Conservation (phyloP, 768 basidiomycete genomes). For the Agaricus blazei region DNA sequence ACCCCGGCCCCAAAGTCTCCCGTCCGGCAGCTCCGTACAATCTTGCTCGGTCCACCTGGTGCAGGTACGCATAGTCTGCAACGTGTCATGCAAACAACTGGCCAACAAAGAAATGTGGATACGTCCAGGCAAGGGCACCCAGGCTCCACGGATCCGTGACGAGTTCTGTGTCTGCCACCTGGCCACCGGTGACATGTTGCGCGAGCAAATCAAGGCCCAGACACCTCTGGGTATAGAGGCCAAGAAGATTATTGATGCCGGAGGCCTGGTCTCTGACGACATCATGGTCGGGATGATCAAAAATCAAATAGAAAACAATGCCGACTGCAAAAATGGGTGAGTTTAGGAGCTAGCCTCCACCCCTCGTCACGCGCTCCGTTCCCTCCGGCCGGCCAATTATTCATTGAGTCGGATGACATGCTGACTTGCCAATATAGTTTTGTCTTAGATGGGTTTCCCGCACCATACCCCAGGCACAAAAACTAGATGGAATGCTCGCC, state of each 20-base stretch:
- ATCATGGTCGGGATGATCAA: constrained; percentile 98
- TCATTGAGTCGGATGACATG: constrained; percentile 10
- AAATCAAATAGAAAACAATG: constrained; percentile 91
- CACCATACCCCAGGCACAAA: constrained; percentile 93
- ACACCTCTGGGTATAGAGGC: constrained; percentile 86
- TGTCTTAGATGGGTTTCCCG: constrained; percentile 98
- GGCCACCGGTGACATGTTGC: constrained; percentile 98
- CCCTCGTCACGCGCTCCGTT: background rate
- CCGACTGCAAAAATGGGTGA: constrained; percentile 92
- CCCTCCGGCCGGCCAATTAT: background rate
- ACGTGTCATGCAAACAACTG: background rate
- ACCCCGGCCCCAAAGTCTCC: constrained; percentile 35
- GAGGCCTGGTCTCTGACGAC: constrained; percentile 93
- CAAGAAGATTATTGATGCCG: constrained; percentile 97
- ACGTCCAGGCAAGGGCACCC: constrained; percentile 89
- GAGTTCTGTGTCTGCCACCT: constrained; percentile 97
- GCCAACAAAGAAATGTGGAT: background rate
- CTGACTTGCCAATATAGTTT: constrained; percentile 50
- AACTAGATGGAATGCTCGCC: constrained; percentile 88
- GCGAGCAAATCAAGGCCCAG: constrained; percentile 85
- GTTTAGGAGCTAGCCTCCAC: constrained; percentile 21
- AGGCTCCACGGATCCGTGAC: constrained; percentile 89
- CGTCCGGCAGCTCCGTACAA: constrained; percentile 78
- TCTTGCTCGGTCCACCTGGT: constrained; percentile 94
- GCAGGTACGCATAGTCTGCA: constrained; percentile 59